Base-by-base conservation (phyloP, 148 eudicot genomes). In the Diospyros kaki region DNA sequence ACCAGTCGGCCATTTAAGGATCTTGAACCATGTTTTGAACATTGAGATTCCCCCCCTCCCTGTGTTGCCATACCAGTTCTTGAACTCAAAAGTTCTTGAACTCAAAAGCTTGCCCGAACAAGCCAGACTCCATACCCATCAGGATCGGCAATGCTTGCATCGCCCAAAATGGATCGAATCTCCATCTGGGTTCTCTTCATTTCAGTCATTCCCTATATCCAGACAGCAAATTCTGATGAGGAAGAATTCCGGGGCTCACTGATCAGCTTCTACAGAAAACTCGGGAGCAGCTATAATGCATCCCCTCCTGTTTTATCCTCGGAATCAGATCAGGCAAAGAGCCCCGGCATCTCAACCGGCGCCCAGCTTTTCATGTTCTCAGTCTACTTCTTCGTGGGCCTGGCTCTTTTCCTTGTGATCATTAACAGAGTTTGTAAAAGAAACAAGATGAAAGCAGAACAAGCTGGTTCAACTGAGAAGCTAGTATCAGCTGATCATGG, bases 281-380 rank as follows among this genome's bases (percentile, higher is more conserved):
- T 80, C 17, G 71, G 75, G 4, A 52, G 50, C 68, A 72, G 14
- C 74, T 68, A 67, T 52, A 52, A n/a, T 41, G 55, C 60, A 6
- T 39, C 79, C 52, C 56, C 55, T 67, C 76, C 1, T 14, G 1
- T 69, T 51, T 52, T 84, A 71, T 81, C 84, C 44, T 79, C 80
- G 0, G 65, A 52, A 6, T 82, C 87, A 28, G 59, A 81, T 54
- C 75, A 84, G 4, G 66, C 65, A 45, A 61, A 64, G 38, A 81
- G 87, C 64, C 45, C 76, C 59, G 2, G 58, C 3, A 53, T 39
- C 1, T n/a, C 65, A 14, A 55, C 46, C 1, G 69, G 38, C 8
- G n/a, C n/a, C n/a, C 64, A 77, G 2, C 38, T 83, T 69, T 74
- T 83, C 63, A 83, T 83, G 81, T 78, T 17, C 17, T 44, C 81